Percentiles rank a stretch among this genome's conserved stretches.
These are phyloP conservation scores for Eucalyptus marginata DNA, from an alignment of 345 rosid genomes.

Conservation along the genomic window DNA sequence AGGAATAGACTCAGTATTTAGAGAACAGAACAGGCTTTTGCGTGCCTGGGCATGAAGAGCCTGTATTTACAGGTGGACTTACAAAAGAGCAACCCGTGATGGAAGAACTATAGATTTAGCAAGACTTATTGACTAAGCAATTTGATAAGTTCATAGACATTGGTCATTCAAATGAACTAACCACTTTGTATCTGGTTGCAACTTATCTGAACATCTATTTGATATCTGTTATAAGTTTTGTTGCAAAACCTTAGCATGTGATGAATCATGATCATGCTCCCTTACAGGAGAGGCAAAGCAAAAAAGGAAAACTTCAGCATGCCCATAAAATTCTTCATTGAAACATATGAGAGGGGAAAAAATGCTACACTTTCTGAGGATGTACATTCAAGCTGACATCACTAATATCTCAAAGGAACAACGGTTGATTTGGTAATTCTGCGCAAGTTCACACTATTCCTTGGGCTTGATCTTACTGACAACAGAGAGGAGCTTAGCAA, in stretches of 20 bases:
- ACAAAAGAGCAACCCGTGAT: neutral
- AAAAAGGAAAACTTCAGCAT: neutral
- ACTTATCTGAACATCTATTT: neutral
- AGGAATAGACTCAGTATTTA: neutral
- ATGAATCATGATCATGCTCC: neutral
- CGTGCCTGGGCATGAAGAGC: neutral
- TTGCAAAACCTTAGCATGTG: neutral
- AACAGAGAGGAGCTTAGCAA: slow-evolving; percentile 40
- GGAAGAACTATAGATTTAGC: neutral
- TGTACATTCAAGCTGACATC: neutral
- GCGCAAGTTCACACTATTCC: neutral
- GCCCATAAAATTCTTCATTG: neutral
- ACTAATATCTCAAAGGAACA: neutral
- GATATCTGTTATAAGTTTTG: neutral
- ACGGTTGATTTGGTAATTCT: neutral
- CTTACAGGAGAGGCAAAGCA: neutral
- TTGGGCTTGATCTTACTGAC: slow-evolving; percentile 16
- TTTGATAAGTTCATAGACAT: neutral
- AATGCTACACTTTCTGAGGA: neutral
- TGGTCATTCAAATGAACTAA: neutral
- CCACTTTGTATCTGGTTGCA: neutral
- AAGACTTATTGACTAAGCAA: neutral
- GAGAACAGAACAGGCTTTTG: neutral
- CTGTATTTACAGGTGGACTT: neutral
- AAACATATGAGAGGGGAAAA: neutral